Percentiles rank a stretch among this genome's conserved stretches.
Conservation (phyloP, 495 filamentous ascomycete species). For the Chlorociboria aeruginascens region DNA sequence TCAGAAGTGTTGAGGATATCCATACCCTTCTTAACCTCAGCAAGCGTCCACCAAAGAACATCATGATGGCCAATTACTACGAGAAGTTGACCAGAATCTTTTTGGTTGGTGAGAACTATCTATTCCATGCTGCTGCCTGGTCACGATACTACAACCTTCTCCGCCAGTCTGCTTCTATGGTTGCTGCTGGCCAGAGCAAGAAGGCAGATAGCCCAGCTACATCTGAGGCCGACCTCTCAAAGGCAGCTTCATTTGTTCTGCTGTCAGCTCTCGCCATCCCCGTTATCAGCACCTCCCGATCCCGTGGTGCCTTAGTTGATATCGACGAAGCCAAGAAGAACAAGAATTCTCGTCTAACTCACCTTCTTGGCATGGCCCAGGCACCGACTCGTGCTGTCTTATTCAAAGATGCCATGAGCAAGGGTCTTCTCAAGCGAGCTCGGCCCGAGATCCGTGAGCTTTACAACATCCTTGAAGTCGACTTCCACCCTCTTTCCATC, state of each 20-base stretch:
- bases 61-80: slow-evolving; percentile 99
- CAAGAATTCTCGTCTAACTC: slow-evolving; percentile 95
- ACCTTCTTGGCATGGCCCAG: slow-evolving; percentile 83
- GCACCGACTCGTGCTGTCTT: slow-evolving; percentile 80
- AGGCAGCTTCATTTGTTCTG: slow-evolving; percentile 89
- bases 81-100: slow-evolving; percentile 98
- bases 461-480: slow-evolving; percentile 96
- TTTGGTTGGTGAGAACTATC: slow-evolving; percentile 96
- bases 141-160: slow-evolving; percentile 94
- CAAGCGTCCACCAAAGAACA: slow-evolving; percentile 98
- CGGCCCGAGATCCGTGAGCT: slow-evolving; percentile 89
- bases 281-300: slow-evolving; percentile 96
- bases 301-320: slow-evolving; percentile 88
- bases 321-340: slow-evolving; percentile 96
- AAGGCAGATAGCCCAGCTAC: slow-evolving; percentile 85
- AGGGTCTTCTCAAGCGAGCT: slow-evolving; percentile 82
- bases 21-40: slow-evolving; percentile 96
- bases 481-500: slow-evolving; percentile 97
- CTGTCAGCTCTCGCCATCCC: slow-evolving; percentile 91
- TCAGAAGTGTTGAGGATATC: slow-evolving; percentile 97
- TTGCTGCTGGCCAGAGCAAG: slow-evolving; percentile 79
- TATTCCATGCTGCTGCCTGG: slow-evolving; percentile 97
- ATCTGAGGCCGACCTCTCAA: slow-evolving; percentile 73
- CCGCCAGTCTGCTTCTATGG: slow-evolving; percentile 73
- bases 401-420: slow-evolving; percentile 92